Evolutionary conservation across 2,329 filamentous ascomycete genomes (phyloP).

Genomic region (Neofusicoccum parvum): DNA sequence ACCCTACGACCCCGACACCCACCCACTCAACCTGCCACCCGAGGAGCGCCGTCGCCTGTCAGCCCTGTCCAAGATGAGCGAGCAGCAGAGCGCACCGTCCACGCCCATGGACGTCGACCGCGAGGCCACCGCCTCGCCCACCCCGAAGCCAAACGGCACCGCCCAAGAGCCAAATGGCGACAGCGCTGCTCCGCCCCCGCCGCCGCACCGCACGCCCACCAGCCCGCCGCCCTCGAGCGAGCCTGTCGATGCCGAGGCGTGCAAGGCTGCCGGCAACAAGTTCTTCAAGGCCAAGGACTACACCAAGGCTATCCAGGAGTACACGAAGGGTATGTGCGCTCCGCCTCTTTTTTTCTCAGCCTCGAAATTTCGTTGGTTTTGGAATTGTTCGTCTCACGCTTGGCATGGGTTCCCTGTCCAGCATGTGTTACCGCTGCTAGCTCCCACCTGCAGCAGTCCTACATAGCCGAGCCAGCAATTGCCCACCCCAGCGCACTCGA

Average conservation of each 20-base stretch:
- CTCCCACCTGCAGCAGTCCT: not conserved
- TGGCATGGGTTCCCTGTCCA: conserved; percentile 1
- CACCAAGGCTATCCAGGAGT: conserved; percentile 83
- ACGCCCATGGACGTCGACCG: conserved; percentile 78
- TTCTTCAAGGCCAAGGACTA: conserved; percentile 97
- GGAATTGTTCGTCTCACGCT: not conserved
- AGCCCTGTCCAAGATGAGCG: conserved; percentile 61
- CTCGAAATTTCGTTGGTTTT: conserved; percentile 8
- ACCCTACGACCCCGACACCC: conserved; percentile 65
- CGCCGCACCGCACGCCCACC: conserved; percentile 65
- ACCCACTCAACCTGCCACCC: conserved; percentile 87
- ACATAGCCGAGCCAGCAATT: not conserved
- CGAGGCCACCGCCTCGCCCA: conserved; percentile 61
- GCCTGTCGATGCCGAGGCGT: conserved; percentile 80
- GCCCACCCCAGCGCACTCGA: conserved; percentile 24
- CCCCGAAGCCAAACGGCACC: conserved; percentile 50
- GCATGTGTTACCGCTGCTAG: not conserved
- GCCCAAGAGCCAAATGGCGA: conserved; percentile 39
- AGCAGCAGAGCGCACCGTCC: conserved; percentile 45
- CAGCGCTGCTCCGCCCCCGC: conserved; percentile 61
- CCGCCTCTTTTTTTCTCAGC: not conserved
- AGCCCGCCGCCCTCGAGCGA: conserved; percentile 45
- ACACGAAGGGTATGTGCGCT: conserved; percentile 77
- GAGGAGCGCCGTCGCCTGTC: conserved; percentile 82
- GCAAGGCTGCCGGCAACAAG: conserved; percentile 92